Evolutionary conservation across 2,329 filamentous ascomycete genomes (phyloP).

Genomic region (Penicillium sp.): DNA sequence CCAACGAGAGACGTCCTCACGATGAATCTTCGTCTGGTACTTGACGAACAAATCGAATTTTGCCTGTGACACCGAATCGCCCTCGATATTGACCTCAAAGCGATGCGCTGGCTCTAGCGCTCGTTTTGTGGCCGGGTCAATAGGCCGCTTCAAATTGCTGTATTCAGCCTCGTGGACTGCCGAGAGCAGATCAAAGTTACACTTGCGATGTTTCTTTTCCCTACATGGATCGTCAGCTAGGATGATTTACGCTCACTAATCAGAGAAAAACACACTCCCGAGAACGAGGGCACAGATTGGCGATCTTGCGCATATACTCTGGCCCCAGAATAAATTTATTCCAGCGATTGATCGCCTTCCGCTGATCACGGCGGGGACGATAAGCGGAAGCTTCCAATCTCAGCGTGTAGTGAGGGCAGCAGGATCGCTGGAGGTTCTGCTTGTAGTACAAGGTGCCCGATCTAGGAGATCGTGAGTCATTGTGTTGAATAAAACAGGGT

Average conservation of each 20-base stretch:
- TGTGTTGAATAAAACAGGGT: background rate
- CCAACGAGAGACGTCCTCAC: slow-evolving; percentile 46
- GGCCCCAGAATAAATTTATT: slow-evolving; percentile 48
- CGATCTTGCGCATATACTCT: slow-evolving; percentile 49
- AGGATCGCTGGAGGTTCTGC: slow-evolving; percentile 67
- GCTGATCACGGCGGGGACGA: slow-evolving; percentile 47
- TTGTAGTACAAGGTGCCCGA: slow-evolving; percentile 53
- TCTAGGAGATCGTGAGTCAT: slow-evolving; percentile 27
- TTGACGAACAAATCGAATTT: slow-evolving; percentile 51
- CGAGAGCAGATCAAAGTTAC: slow-evolving; percentile 44
- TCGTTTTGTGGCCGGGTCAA: slow-evolving; percentile 45
- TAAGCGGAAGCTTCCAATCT: slow-evolving; percentile 46
- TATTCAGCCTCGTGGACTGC: slow-evolving; percentile 49
- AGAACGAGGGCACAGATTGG: slow-evolving; percentile 46
- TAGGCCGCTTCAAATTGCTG: slow-evolving; percentile 41
- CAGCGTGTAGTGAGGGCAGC: slow-evolving; percentile 77
- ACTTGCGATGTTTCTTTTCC: slow-evolving; percentile 45
- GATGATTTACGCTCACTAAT: background rate
- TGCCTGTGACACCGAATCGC: slow-evolving; percentile 47
- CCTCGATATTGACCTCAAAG: slow-evolving; percentile 50
- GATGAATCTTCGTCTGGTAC: slow-evolving; percentile 49
- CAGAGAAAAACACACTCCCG: slow-evolving; percentile 39
- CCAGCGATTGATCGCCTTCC: slow-evolving; percentile 50
- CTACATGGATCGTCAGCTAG: slow-evolving; percentile 26
- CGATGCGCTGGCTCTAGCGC: slow-evolving; percentile 49